Base-by-base conservation (phyloP, 257 asterid species). In the Striga asiatica region DNA sequence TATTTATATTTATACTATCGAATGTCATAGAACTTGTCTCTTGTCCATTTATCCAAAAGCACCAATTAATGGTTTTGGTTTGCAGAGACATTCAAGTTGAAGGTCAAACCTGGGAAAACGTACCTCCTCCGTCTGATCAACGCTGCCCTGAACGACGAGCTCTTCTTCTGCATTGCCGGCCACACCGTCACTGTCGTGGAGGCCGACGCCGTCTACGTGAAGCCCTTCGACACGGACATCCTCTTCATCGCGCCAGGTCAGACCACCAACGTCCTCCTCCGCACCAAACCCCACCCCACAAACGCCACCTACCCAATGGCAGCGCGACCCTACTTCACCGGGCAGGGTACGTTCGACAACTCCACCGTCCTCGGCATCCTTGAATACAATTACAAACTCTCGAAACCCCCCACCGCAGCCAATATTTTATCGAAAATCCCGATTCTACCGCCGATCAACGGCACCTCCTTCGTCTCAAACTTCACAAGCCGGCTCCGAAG, bases 171-270 rank as follows among this genome's bases (percentile, higher is more conserved):
- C 38, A 62, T 83, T 8, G 74, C 85, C 8, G 58, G 66, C 3
- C 93, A 83, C 62, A 67, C 50, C 14, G 43, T 83, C 69, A 83
- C 93, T 1, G 81, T 75, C 5, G 83, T 80, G 0, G 85, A 77
- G 18, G 47, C 60, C 6, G 78, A 68, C 6, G 78, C 78, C 4
- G 74, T 73, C 5, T 73, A 68, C 62, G 64, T 68, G 0, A 75
- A 82, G 47, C 85, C 88, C 10, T 79, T 82, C n/a, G 10, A 72
- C 8, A 79, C 88, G 2, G 60, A 61, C 1, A 45, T 84, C 5
- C 58, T 82, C 45, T 56, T 82, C 12, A 66, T 79, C 1, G 82
- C 71, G 0, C 77, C 74, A 0, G 71, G 71, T 8, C 77, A 72
- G 27, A 72, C 71, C 0, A 72, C 78, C 1, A 79, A 77, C 12